phyloP scores from a whole-genome alignment of 331 rosid species.

The Cydonia oblonga region DNA sequence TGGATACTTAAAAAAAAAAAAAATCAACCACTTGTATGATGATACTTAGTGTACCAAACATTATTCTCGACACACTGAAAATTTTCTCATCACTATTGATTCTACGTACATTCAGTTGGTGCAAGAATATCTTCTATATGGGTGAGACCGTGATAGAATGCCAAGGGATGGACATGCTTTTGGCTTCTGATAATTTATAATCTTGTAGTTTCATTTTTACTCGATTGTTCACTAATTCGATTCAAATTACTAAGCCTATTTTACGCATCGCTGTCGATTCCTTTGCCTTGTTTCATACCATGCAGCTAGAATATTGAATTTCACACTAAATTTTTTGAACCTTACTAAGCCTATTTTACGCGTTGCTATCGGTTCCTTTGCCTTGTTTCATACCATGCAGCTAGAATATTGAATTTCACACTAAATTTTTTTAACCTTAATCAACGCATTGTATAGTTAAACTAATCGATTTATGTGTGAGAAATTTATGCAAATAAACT shows the following conservation, averaged over 20 bases:
- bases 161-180: too few relatives aligned
- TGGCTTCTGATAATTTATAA: too few relatives aligned
- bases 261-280: background rate
- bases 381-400: background rate
- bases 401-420: background rate
- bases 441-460: background rate
- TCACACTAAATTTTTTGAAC: background rate
- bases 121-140: background rate
- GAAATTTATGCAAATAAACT: too few relatives aligned
- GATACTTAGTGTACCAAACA: too few relatives aligned
- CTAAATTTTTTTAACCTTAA: background rate
- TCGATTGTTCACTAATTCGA: background rate
- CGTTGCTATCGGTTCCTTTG: background rate
- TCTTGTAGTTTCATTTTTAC: background rate
- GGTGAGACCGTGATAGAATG: too few relatives aligned
- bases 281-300: background rate
- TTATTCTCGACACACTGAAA: too few relatives aligned
- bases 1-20: too few relatives aligned
- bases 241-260: background rate
- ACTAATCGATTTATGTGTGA: background rate
- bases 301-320: background rate
- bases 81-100: too few relatives aligned
- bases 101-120: background rate
- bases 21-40: too few relatives aligned
- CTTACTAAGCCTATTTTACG: background rate